A percentile compares a stretch with the other conserved stretches of the same genome.
Conservation (phyloP, 257 asterid genomes). For the Henckelia pumila region DNA sequence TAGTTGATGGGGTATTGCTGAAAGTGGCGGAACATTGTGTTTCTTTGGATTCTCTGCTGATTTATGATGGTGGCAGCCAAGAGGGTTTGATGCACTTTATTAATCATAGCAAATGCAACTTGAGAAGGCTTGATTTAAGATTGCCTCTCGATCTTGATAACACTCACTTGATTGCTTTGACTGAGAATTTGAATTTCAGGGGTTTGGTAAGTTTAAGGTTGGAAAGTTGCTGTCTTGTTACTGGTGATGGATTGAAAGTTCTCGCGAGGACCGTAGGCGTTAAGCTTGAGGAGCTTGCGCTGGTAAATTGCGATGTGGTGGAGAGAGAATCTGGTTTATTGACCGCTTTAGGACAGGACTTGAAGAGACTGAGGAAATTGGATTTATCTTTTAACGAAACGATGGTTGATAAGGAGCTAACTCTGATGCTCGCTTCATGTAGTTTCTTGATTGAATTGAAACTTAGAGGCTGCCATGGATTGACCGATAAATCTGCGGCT, state of each 20-base stretch:
- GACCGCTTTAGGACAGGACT: constrained; percentile 57
- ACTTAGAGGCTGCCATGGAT: constrained; percentile 57
- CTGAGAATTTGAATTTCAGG: constrained; percentile 54
- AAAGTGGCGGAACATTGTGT: constrained; percentile 41
- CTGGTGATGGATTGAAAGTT: constrained; percentile 60
- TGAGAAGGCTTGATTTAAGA: constrained; percentile 58
- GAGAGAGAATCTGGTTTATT: constrained; percentile 67
- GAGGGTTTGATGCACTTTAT: constrained; percentile 66
- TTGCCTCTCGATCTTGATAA: constrained; percentile 78
- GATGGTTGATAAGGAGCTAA: constrained; percentile 65
- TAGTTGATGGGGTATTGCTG: constrained; percentile 48
- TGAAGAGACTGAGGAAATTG: constrained; percentile 54
- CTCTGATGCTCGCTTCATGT: constrained; percentile 66
- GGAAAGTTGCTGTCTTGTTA: constrained; percentile 70
- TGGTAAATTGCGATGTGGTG: constrained; percentile 63
- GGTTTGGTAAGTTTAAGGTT: constrained; percentile 48
- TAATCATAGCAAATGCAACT: constrained; percentile 34
- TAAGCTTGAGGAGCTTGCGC: constrained; percentile 55
- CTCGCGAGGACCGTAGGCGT: constrained; percentile 36
- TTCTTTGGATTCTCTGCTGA: constrained; percentile 46
- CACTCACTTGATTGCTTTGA: constrained; percentile 53
- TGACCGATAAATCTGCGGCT: constrained; percentile 34
- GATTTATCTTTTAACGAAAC: constrained; percentile 71
- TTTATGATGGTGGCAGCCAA: constrained; percentile 73
- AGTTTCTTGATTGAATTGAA: constrained; percentile 50